phyloP scores from a whole-genome alignment of 2,329 filamentous ascomycete genomes.

The Fusarium albosuccineum region DNA sequence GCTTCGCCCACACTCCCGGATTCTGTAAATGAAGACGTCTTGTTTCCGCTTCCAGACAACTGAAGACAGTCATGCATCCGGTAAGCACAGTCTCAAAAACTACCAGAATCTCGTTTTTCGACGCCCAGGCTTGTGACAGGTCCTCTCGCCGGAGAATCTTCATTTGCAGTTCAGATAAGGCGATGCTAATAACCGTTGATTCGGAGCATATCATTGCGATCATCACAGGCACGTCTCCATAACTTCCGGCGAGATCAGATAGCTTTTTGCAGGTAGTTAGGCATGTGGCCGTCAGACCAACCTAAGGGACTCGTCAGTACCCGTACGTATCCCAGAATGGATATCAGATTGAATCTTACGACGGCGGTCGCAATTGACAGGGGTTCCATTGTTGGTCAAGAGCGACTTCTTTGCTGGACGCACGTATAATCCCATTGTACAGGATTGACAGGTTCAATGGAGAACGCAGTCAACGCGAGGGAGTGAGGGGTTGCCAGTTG shows the following conservation, averaged over 20 bases:
- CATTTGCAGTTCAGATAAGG: constrained; percentile 15
- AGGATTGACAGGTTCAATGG: no score
- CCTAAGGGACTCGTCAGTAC: not conserved
- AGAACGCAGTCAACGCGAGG: no score
- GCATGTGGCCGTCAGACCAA: constrained; percentile 16
- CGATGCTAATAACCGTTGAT: constrained; percentile 4
- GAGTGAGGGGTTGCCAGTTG: no score
- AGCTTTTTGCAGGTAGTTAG: constrained; percentile 15
- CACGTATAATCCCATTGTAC: no score
- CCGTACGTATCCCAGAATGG: accelerated
- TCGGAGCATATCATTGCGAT: constrained; percentile 21
- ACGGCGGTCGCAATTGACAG: constrained; percentile 15
- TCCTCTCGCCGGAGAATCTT: constrained; percentile 10
- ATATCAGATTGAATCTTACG: not conserved
- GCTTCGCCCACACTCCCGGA: not conserved
- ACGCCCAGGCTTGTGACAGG: constrained; percentile 4
- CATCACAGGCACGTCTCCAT: not conserved
- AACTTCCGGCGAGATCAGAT: not conserved
- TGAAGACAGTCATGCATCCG: constrained; percentile 16
- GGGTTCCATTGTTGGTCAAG: constrained; percentile 11
- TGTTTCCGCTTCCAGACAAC: constrained; percentile 9
- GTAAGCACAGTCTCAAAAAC: constrained; percentile 7
- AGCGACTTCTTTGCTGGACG: no score
- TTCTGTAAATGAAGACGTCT: not conserved
- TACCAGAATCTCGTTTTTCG: not conserved